Evolutionary conservation across 1,284 basidiomycete genomes (phyloP), one percentile per base, ranked within the genome.

Genomic region (Melampsora larici-populina): DNA sequence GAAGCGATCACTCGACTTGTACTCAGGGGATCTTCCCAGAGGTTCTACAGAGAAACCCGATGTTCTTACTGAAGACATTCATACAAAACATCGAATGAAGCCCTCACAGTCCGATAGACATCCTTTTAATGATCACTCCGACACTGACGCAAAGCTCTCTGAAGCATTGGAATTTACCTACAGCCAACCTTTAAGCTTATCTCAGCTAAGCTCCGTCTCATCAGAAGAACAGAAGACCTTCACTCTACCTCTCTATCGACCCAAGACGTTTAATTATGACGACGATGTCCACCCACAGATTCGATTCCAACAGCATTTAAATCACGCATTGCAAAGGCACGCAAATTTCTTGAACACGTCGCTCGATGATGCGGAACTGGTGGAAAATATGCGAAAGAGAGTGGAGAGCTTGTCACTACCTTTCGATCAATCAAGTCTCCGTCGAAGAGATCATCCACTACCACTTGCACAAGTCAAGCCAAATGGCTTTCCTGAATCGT

Each of bases 281-380:
- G 36, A 65, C 21, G n/a, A 24, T 40, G 24, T 75, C n/a, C 48
- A 75, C 31, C 72, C 63, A 15, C 64, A 75, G 67, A 66, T 75
- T 33, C n/a, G 49, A 26, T 75, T 75, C 33, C 63, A 75, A 60
- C 63, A 66, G 40, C 72, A 75, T 33, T 64, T 75, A 18, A 75
- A 75, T 60, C 72, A 75, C 63, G 72, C 72, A 2, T 18, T 75
- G 15, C 55, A 67, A 67, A 31, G 72, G 24, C 72, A 75, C 49
- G 64, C 64, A 3, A 40, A 58, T 21, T 75, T 75, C 58, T 51
- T 60, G 43, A 29, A 66, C 0, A 66, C 51, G 58, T 75, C 72
- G 29, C 21, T 75, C 29, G 64, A 67, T 64, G 64, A 75, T 36
- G 40, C 18, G 26, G 63, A 58, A 11, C 67, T 75, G 64, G 36